Evolutionary conservation across 345 rosid species (phyloP).

Genomic region (Clausena lansium): DNA sequence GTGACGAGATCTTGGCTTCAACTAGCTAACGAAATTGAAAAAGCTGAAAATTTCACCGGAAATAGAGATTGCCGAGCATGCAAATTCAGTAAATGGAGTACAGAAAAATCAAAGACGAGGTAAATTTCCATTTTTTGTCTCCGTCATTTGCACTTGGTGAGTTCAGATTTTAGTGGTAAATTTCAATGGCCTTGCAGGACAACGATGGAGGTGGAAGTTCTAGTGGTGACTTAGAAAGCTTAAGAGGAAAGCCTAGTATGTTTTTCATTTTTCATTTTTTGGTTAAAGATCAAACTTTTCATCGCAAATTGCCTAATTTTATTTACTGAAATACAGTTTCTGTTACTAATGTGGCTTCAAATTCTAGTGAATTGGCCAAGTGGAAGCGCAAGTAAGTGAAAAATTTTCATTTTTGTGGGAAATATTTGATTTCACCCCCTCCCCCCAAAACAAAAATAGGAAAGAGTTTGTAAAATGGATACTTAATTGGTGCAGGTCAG

Average conservation of each 20-base stretch:
- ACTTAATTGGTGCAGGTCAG: slow-evolving; percentile 39
- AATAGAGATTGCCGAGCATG: slow-evolving; percentile 34
- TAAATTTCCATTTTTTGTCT: slow-evolving; percentile 8
- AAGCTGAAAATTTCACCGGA: neutral
- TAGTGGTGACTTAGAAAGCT: slow-evolving; percentile 42
- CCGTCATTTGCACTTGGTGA: neutral
- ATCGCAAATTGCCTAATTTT: slow-evolving; percentile 12
- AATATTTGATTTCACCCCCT: neutral
- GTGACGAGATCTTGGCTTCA: neutral
- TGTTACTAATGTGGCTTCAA: slow-evolving; percentile 31
- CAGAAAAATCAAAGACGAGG: slow-evolving; percentile 80
- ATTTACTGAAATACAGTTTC: slow-evolving; percentile 32
- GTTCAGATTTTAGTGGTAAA: neutral
- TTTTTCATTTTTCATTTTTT: neutral
- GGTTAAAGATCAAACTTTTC: neutral
- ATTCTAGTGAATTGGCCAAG: slow-evolving; percentile 41
- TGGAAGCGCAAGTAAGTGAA: slow-evolving; percentile 80
- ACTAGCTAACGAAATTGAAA: neutral
- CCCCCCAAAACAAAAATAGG: neutral
- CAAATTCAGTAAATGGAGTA: slow-evolving; percentile 54
- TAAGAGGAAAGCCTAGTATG: slow-evolving; percentile 33
- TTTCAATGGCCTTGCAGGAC: slow-evolving; percentile 30
- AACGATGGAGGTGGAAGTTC: slow-evolving; percentile 26
- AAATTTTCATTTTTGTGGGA: neutral
- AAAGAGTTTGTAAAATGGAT: neutral